Evolutionary conservation across 331 rosid species (phyloP).

Genomic region (Rhamnella rubrinervis): DNA sequence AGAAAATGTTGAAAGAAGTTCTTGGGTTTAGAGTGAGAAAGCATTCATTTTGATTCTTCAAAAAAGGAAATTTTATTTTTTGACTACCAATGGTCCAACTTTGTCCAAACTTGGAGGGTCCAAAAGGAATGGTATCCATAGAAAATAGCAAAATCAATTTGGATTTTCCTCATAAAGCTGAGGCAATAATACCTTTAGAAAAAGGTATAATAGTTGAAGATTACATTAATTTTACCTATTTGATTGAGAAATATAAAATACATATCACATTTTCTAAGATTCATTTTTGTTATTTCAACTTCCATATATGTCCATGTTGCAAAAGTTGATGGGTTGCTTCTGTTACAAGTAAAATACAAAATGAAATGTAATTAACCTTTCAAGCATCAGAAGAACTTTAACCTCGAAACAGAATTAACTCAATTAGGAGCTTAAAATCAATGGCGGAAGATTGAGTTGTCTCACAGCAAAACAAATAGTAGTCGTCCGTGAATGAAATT

Average conservation of each 20-base stretch:
- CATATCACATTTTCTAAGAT: no score
- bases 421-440: neutral
- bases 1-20: neutral
- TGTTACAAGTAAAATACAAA: no score
- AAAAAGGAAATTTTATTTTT: neutral
- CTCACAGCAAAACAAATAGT: no score
- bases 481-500: neutral
- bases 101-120: slow-evolving; percentile 20
- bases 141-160: slow-evolving; percentile 2
- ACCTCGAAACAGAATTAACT: no score
- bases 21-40: neutral
- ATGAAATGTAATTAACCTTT: no score
- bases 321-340: no score
- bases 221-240: neutral
- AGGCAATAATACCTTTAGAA: neutral
- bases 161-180: slow-evolving; percentile 16
- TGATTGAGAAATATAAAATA: no score
- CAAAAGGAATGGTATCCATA: neutral
- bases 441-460: no score
- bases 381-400: no score
- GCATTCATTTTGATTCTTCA: neutral
- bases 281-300: no score
- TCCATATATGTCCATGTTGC: no score
- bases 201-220: neutral
- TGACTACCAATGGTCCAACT: neutral